phyloP scores from a whole-genome alignment of 208 protist species.

The Leptomonas pyrrhocoris region DNA sequence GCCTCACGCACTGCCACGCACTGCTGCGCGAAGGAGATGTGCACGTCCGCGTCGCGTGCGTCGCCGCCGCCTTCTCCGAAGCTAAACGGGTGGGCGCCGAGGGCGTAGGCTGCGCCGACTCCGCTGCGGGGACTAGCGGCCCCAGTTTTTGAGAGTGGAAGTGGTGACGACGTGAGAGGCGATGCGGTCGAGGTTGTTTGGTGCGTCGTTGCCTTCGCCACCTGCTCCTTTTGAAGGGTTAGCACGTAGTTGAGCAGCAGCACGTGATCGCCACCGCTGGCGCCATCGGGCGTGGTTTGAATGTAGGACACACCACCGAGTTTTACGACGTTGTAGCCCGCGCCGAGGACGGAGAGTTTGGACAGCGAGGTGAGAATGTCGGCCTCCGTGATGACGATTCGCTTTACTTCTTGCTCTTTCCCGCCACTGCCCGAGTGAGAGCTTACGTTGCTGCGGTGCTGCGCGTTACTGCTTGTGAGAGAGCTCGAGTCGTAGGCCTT shows the following conservation, averaged over 20 bases:
- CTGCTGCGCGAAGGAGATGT: slow-evolving; percentile 44
- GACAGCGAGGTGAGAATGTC: slow-evolving; percentile 75
- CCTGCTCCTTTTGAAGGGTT: slow-evolving; percentile 43
- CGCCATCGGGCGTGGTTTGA: slow-evolving; percentile 81
- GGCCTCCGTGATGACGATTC: slow-evolving; percentile 55
- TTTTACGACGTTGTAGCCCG: slow-evolving; percentile 79
- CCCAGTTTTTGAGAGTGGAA: neutral
- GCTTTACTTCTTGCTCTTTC: slow-evolving; percentile 16
- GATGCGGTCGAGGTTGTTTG: neutral
- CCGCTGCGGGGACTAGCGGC: slow-evolving; percentile 13
- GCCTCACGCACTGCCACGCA: slow-evolving; percentile 58
- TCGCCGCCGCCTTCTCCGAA: slow-evolving; percentile 12
- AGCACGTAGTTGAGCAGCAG: slow-evolving; percentile 70
- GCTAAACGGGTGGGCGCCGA: slow-evolving; percentile 48
- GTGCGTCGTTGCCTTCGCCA: slow-evolving; percentile 29
- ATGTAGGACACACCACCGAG: slow-evolving; percentile 75
- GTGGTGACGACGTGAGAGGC: neutral
- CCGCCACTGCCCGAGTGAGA: slow-evolving; percentile 8
- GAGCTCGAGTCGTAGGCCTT: slow-evolving; percentile 53
- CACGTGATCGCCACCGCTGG: slow-evolving; percentile 57
- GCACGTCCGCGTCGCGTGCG: neutral
- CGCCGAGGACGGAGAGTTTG: slow-evolving; percentile 74
- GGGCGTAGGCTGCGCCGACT: slow-evolving; percentile 55
- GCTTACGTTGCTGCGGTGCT: neutral
- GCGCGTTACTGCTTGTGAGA: slow-evolving; percentile 16